These are phyloP conservation scores for Abrus pulchellus DNA, from an alignment of 306 rosid genomes.

Conservation along the genomic window DNA sequence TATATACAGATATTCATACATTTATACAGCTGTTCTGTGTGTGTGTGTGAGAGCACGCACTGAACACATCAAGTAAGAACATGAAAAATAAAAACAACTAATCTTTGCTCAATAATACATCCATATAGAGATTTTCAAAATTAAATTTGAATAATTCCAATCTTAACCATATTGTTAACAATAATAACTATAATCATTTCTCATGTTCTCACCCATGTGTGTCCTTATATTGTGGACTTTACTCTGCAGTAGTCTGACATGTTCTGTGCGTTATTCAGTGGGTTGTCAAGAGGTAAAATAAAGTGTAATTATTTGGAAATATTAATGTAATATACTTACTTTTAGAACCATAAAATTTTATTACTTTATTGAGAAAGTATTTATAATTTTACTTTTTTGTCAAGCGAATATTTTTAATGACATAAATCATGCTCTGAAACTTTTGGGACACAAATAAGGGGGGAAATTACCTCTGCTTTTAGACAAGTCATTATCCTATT, in stretches of 20 bases:
- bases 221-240: conserved; percentile 22
- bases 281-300: not conserved
- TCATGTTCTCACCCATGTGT: not conserved
- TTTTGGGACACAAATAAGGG: not conserved
- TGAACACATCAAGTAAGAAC: not conserved
- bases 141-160: not conserved
- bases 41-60: not conserved
- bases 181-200: not conserved
- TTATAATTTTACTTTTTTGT: conserved; percentile 21
- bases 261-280: conserved; percentile 16
- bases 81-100: not conserved
- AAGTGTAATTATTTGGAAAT: conserved; percentile 22
- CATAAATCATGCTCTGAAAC: not conserved
- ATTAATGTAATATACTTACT: not conserved
- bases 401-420: conserved; percentile 6
- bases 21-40: not conserved
- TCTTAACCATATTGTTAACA: not conserved
- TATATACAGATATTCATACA: conserved; percentile 5
- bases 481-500: conserved; percentile 14
- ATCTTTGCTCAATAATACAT: not conserved
- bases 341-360: conserved; percentile 18
- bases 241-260: not conserved
- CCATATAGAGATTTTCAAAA: not conserved
- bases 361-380: not conserved
- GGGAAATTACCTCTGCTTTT: conserved; percentile 7